phyloP scores from a whole-genome alignment of 306 rosid genomes.

The Casuarina cunninghamiana region DNA sequence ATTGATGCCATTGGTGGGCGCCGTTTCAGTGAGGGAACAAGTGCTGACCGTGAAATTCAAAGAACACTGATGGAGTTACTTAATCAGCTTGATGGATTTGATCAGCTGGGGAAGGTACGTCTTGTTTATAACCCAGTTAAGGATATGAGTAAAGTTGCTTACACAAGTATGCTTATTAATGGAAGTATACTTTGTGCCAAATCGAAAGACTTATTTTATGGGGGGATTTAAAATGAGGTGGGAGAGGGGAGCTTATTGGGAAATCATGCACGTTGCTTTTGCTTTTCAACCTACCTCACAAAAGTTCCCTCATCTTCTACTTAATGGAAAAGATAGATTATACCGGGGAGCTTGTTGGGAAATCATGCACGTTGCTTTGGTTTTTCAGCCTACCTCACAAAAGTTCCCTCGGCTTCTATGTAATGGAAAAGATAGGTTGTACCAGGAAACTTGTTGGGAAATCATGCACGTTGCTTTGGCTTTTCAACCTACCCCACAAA shows the following conservation, averaged over 20 bases:
- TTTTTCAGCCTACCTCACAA: not conserved
- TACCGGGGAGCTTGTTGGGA: not conserved
- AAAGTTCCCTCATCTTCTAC: too few relatives aligned
- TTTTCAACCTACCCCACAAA: not conserved
- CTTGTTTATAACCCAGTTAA: constrained; percentile 6
- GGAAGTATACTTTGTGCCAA: not conserved
- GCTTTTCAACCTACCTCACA: not conserved
- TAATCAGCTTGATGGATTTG: constrained; percentile 98
- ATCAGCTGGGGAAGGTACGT: constrained; percentile 91
- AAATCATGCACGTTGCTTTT: not conserved
- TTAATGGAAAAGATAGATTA: too few relatives aligned
- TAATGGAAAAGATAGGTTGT: too few relatives aligned
- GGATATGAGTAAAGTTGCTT: not conserved
- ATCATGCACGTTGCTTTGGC: not conserved
- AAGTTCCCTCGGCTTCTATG: too few relatives aligned
- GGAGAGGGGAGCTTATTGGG: not conserved
- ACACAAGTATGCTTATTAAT: not conserved
- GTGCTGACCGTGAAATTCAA: constrained; percentile 98
- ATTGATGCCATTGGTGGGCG: constrained; percentile 99
- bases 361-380: not conserved
- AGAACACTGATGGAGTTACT: constrained; percentile 95
- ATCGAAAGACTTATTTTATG: not conserved
- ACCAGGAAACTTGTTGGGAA: not conserved
- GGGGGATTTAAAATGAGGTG: too few relatives aligned
- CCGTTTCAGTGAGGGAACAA: constrained; percentile 94